Base-by-base conservation (phyloP, 768 basidiomycete genomes). In the Holtermannia corniformis region DNA sequence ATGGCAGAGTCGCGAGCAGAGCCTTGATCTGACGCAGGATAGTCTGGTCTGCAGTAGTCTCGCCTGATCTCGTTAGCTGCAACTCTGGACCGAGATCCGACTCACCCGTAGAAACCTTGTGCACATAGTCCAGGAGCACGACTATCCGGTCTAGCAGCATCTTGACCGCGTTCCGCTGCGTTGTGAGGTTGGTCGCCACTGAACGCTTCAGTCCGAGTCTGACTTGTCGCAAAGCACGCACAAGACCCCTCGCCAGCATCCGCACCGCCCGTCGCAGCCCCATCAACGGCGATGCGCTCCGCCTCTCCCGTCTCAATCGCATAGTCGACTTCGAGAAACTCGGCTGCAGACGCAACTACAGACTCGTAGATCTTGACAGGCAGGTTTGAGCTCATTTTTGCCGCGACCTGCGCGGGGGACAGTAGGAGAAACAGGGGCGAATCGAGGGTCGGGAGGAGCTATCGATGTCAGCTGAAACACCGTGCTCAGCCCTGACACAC, bases 301-400 rank as follows among this genome's bases (percentile, higher is more conserved):
- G 95, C 95, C 74, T 99, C 95, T 27, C 93, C 95, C 0, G 93
- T 96, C 73, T 96, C 93, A 16, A 99, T 85, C 47, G 81, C 84
- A 74, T 84, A 97, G 3, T 84, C 76, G 1, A 84, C 87, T 64
- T 89, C 85, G 43, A 93, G 81, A 63, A 87, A 93, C 11, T 58
- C 54, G 85, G 83, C 1, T 82, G 81, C 49, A 84, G 82, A 48
- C 84, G 81, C 65, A 77, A 21, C 52, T 11, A 86, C 85, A 0
- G 88, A 85, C 67, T 96, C 92, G 64, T 87, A 99, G n/a, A 92
- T 85, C 61, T 83, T 86, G 67, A 97, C 79, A 5, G 95, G 95
- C 4, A 99, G 81, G 0, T 82, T 80, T n/a, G 48, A 42, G 14
- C 26, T 44, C 11, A 23, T 62, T 85, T 86, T 44, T 74, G 74